These are phyloP conservation scores for Gilbertella persicaria DNA, from an alignment of 371 early-diverging fungal species.

Conservation along the genomic window DNA sequence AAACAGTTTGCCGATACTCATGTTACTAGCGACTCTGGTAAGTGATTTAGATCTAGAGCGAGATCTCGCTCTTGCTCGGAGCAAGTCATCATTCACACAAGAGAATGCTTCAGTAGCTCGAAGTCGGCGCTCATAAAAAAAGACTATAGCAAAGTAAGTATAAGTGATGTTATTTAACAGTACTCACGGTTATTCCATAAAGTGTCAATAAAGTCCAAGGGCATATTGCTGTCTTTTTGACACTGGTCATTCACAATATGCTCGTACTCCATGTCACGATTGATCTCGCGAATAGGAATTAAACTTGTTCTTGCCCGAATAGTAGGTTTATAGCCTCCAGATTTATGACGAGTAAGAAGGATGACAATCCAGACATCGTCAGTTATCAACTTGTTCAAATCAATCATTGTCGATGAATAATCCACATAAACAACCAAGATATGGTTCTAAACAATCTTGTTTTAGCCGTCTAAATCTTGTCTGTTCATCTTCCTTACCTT, in stretches of 20 bases:
- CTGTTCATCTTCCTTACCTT: constrained; percentile 9
- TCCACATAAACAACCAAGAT: constrained; percentile 49
- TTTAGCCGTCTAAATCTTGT: background rate
- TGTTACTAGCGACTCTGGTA: constrained; percentile 40
- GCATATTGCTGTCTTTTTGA: constrained; percentile 1
- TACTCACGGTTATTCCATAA: constrained; percentile 31
- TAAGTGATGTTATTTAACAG: background rate
- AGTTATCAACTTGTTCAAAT: constrained; percentile 11
- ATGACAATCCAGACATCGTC: constrained; percentile 42
- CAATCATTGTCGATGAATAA: constrained; percentile 24
- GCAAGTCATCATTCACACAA: constrained; percentile 25
- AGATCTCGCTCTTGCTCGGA: constrained; percentile 37
- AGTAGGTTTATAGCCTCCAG: constrained; percentile 13
- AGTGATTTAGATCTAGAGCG: constrained; percentile 48
- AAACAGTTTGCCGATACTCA: constrained; percentile 41
- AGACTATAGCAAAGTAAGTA: constrained; percentile 17
- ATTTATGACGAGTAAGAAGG: constrained; percentile 20
- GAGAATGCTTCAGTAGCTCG: constrained; percentile 29
- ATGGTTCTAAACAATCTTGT: constrained; percentile 30
- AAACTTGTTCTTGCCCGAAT: constrained; percentile 23
- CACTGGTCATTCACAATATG: constrained; percentile 5
- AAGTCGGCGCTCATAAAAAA: constrained; percentile 38
- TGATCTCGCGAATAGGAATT: constrained; percentile 22
- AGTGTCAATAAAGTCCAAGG: constrained; percentile 25
- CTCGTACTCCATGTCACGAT: constrained; percentile 25